phyloP scores from a whole-genome alignment of 352 stramenopile genomes.

The Globisporangium rhizosaccharum region DNA sequence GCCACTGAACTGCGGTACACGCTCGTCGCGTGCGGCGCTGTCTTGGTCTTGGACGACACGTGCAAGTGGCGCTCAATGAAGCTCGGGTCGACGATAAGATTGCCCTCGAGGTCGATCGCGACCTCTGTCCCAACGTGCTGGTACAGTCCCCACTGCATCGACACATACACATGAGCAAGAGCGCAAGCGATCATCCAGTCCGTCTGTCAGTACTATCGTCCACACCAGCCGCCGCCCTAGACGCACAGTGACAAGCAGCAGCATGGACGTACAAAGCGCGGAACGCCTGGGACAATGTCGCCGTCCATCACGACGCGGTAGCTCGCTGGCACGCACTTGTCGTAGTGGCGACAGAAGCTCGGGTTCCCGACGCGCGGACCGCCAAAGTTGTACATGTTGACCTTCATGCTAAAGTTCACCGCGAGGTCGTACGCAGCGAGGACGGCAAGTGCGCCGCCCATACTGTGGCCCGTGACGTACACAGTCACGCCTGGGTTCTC shows the following conservation, averaged over 20 bases:
- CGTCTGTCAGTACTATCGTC: background rate
- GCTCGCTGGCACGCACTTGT: conserved; percentile 68
- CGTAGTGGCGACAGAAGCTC: conserved; percentile 72
- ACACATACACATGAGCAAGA: background rate
- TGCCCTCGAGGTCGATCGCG: conserved; percentile 60
- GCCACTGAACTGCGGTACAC: conserved; percentile 60
- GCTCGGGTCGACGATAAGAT: conserved; percentile 76
- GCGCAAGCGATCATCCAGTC: background rate
- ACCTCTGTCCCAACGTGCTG: conserved; percentile 73
- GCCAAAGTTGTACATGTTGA: conserved; percentile 90
- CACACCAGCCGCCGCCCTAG: too few species aligned
- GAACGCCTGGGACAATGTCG: conserved; percentile 71
- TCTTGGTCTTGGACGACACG: conserved; percentile 56
- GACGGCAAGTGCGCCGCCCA: conserved; percentile 88
- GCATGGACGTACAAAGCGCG: conserved; percentile 51
- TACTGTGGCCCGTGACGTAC: conserved; percentile 90
- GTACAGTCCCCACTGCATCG: conserved; percentile 61
- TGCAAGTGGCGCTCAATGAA: conserved; percentile 77
- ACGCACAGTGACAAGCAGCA: conserved; percentile 1
- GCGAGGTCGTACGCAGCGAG: conserved; percentile 83
- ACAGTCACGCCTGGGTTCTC: conserved; percentile 83
- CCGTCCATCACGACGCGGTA: conserved; percentile 82
- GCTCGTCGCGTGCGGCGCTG: conserved; percentile 56
- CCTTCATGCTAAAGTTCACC: conserved; percentile 80
- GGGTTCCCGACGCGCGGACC: conserved; percentile 81